Percentiles rank a stretch among this genome's conserved stretches.
phyloP scores from a whole-genome alignment of 768 basidiomycete species.

The Gloeostereum incarnatum region DNA sequence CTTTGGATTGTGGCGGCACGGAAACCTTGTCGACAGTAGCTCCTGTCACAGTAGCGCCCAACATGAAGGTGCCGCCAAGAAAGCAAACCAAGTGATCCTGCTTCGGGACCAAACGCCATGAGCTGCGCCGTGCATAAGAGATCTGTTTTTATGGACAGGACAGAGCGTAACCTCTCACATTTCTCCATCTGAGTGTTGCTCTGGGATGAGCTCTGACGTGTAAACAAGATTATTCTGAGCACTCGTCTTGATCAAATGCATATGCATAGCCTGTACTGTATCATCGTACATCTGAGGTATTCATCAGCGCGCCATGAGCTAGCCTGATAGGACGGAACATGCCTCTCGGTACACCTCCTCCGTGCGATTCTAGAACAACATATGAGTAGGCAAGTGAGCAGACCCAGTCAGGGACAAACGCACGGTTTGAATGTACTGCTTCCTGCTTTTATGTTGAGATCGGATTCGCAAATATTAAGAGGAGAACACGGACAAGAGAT shows the following conservation, averaged over 20 bases:
- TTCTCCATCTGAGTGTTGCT: conserved; percentile 26
- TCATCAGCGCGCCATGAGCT: neutral
- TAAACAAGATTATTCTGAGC: conserved; percentile 52
- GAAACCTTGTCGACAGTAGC: conserved; percentile 44
- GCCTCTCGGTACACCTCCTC: conserved; percentile 75
- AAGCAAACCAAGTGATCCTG: conserved; percentile 97
- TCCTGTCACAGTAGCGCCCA: conserved; percentile 72
- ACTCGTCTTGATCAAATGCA: conserved; percentile 62
- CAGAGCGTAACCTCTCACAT: conserved; percentile 18
- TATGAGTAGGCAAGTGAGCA: neutral
- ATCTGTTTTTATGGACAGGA: neutral
- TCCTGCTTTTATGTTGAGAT: conserved; percentile 25
- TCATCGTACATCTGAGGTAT: conserved; percentile 76
- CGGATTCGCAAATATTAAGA: neutral
- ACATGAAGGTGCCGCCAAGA: conserved; percentile 84
- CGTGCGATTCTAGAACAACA: conserved; percentile 43
- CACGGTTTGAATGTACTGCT: conserved; percentile 81
- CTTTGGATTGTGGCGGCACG: conserved; percentile 53
- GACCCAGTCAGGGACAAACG: conserved; percentile 4
- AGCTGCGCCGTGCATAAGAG: conserved; percentile 35
- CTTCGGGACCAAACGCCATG: conserved; percentile 73
- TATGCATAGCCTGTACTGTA: conserved; percentile 76
- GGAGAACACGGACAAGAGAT: conserved; percentile 53
- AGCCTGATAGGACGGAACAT: conserved; percentile 12
- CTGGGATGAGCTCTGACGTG: conserved; percentile 76